Conservation (phyloP, 345 rosid species). For the Reutealis trisperma region DNA sequence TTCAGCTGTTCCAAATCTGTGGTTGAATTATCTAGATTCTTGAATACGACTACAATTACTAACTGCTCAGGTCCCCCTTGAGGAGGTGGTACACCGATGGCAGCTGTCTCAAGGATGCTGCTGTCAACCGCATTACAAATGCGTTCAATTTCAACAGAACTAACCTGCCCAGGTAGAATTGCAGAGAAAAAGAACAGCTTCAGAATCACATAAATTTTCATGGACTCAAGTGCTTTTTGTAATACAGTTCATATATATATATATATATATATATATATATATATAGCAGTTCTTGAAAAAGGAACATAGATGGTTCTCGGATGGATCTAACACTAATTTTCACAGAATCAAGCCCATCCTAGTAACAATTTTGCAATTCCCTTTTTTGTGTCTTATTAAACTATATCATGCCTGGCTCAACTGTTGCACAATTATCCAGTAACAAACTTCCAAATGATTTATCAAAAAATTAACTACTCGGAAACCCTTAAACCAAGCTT, state of each 20-base stretch:
- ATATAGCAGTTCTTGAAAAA: neutral
- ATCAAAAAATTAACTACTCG: neutral
- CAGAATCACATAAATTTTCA: neutral
- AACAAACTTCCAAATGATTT: neutral
- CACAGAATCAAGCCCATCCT: too few species aligned
- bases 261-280: too few species aligned
- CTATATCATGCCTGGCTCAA: neutral
- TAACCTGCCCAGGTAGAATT: conserved; percentile 53
- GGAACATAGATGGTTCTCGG: neutral
- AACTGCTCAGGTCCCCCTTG: conserved; percentile 89
- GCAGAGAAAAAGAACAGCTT: neutral
- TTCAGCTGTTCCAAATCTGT: conserved; percentile 54
- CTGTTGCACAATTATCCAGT: neutral
- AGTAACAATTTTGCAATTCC: too few species aligned
- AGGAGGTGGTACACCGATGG: conserved; percentile 89
- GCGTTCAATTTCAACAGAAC: conserved; percentile 88
- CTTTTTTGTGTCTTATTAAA: neutral
- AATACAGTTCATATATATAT: neutral
- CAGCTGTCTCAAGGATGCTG: conserved; percentile 82
- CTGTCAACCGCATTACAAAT: conserved; percentile 74
- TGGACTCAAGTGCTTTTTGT: too few species aligned
- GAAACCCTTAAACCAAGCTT: neutral
- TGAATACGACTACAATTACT: conserved; percentile 76
- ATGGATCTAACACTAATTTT: too few species aligned
- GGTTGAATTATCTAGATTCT: conserved; percentile 29